phyloP scores from a whole-genome alignment of 306 rosid species.

The Cucumis cinereus region DNA sequence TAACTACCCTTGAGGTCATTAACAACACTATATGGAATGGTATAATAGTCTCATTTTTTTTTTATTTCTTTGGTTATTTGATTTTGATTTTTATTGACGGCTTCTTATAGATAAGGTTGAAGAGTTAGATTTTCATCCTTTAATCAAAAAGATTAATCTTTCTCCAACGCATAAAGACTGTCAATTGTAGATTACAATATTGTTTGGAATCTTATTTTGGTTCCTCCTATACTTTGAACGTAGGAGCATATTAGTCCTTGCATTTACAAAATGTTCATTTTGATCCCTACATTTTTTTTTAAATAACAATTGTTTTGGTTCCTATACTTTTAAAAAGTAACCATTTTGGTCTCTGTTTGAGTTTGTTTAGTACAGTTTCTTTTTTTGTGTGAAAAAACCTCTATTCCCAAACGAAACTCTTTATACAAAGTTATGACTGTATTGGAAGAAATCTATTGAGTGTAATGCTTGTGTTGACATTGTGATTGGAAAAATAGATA shows the following conservation, averaged over 20 bases:
- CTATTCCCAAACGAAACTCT: background rate
- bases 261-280: background rate
- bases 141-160: background rate
- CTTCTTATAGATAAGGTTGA: background rate
- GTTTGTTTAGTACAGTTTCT: no score
- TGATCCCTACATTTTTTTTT: background rate
- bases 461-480: background rate
- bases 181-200: background rate
- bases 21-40: constrained; percentile 81
- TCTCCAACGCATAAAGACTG: background rate
- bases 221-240: background rate
- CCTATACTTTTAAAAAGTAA: background rate
- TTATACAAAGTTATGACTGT: background rate
- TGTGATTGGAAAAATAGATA: background rate
- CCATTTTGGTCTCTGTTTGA: no score
- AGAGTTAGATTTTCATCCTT: background rate
- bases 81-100: background rate
- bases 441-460: background rate
- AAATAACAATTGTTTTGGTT: background rate
- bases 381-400: no score
- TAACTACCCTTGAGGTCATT: constrained; percentile 86
- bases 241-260: background rate
- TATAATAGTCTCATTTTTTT: constrained; percentile 52
- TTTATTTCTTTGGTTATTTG: background rate
- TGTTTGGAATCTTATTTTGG: background rate